Percentiles rank a stretch among this genome's conserved stretches.
phyloP scores from a whole-genome alignment of 2,329 filamentous ascomycete genomes.

The Alternaria ventricosa region DNA sequence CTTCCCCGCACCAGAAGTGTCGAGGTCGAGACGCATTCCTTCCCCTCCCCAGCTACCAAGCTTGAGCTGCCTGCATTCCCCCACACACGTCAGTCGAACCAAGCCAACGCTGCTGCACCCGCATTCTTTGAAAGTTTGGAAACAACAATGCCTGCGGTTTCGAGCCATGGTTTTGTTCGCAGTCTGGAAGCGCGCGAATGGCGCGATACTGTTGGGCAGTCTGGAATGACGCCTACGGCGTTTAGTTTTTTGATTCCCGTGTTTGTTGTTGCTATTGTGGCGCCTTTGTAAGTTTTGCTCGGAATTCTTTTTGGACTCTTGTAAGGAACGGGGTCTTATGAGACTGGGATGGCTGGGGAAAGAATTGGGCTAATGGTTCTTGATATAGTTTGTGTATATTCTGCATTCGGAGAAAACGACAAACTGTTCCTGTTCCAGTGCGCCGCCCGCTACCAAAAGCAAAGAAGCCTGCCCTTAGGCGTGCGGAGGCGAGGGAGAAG shows the following conservation, averaged over 20 bases:
- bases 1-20: not conserved
- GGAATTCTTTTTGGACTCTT: not conserved
- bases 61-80: not conserved
- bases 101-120: not conserved
- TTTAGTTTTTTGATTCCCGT: conserved; percentile 40
- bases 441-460: conserved; percentile 1
- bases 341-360: not conserved
- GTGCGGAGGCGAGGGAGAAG: conserved; percentile 30
- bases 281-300: conserved; percentile 34
- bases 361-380: not conserved
- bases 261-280: conserved; percentile 35
- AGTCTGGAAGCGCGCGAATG: conserved; percentile 20
- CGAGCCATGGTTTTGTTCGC: not conserved
- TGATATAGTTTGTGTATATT: conserved; percentile 26
- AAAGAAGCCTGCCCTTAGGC: conserved; percentile 26
- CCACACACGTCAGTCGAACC: not conserved
- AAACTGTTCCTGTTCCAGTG: conserved; percentile 1
- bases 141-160: conserved; percentile 20
- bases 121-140: not conserved
- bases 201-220: conserved; percentile 23
- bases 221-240: conserved; percentile 35
- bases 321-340: not conserved
- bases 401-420: conserved; percentile 26
- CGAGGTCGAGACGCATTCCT: not conserved
- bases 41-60: not conserved